Base-by-base conservation (phyloP, 495 filamentous ascomycete genomes). In the Amniculicola lignicola region DNA sequence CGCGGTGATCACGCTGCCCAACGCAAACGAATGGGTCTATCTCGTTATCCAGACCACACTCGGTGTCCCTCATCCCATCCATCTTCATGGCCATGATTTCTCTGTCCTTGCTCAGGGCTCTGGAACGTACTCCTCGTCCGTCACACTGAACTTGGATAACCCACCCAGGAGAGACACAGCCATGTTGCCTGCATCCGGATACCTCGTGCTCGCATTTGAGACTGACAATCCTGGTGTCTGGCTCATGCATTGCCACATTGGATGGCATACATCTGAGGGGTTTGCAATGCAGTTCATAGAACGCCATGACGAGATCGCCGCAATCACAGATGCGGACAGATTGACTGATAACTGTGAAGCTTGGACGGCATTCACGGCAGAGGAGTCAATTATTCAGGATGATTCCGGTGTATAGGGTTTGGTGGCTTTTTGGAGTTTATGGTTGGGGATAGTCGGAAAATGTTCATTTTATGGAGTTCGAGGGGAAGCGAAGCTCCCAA, bases 11-110 rank as follows among this genome's bases (percentile, higher is more conserved):
- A 52, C 66, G 18, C 64, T 77, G 0, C 54, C 59, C 10, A 23
- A 38, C 2, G 63, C 66, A 7, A 69, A 77, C 41, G 61, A 70
- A 21, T 78, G 77, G 78, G 67, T 68, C 5, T 80, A 77, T 67
- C 74, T 77, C 69, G 62, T 79, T 1, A 65, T 81, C 38, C 40
- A 63, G 48, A 67, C 46, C 2, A 57, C 44, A 3, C 44, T 50
- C 3, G 44, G 5, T 25, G 44, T 51, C 1, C 23, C 46, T 7
- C 54, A 57, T 22, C 56, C 56, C 11, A 58, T 58, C 23, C 54
- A 58, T n/a, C n/a, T n/a, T n/a, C n/a, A n/a, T n/a, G n/a, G n/a
- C n/a, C n/a, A 58, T 29, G 54, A 58, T 28, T 51, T 58, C 45
- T 43, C n/a, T n/a, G 22, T 59, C 12, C 28, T 59, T 1, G 56